phyloP scores from a whole-genome alignment of 2,329 filamentous ascomycete genomes.

The Didymosphaeria variabile region DNA sequence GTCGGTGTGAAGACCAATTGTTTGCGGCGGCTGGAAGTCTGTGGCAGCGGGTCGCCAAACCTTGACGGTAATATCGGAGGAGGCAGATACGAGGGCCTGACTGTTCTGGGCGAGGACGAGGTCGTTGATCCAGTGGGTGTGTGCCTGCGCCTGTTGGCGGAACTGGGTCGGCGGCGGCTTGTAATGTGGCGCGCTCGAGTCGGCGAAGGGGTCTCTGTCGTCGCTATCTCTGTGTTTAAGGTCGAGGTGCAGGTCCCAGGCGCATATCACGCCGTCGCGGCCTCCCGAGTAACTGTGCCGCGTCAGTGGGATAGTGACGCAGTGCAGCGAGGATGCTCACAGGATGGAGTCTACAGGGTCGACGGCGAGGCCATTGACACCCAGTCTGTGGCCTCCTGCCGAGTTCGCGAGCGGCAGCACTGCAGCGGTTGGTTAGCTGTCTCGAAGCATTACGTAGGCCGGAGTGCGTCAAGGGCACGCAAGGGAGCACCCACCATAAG shows the following conservation, averaged over 20 bases:
- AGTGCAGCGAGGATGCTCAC: conserved; percentile 62
- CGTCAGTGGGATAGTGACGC: conserved; percentile 21
- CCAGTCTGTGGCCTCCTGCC: conserved; percentile 86
- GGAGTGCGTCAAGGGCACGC: conserved; percentile 18
- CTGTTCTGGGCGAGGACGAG: conserved; percentile 82
- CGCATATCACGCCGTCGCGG: conserved; percentile 93
- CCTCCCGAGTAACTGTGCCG: conserved; percentile 86
- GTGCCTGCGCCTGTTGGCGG: conserved; percentile 75
- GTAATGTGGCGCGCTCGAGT: conserved; percentile 41
- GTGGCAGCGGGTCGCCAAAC: conserved; percentile 81
- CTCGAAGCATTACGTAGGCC: conserved; percentile 14
- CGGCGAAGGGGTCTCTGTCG: conserved; percentile 55
- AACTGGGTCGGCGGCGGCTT: conserved; percentile 62
- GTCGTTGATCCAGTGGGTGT: conserved; percentile 97
- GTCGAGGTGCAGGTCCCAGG: conserved; percentile 87
- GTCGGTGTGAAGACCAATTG: conserved; percentile 92
- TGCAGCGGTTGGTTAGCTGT: conserved; percentile 45
- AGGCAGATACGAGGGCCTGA: conserved; percentile 83
- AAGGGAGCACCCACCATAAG: conserved; percentile 55
- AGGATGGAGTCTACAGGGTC: conserved; percentile 84
- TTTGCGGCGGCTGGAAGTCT: conserved; percentile 71
- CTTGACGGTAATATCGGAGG: conserved; percentile 93
- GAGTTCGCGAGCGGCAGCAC: conserved; percentile 78
- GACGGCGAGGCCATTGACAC: conserved; percentile 92
- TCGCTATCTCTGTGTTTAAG: conserved; percentile 55